Conservation (phyloP, 2,329 filamentous ascomycete species). For the Penicillium palitans region DNA sequence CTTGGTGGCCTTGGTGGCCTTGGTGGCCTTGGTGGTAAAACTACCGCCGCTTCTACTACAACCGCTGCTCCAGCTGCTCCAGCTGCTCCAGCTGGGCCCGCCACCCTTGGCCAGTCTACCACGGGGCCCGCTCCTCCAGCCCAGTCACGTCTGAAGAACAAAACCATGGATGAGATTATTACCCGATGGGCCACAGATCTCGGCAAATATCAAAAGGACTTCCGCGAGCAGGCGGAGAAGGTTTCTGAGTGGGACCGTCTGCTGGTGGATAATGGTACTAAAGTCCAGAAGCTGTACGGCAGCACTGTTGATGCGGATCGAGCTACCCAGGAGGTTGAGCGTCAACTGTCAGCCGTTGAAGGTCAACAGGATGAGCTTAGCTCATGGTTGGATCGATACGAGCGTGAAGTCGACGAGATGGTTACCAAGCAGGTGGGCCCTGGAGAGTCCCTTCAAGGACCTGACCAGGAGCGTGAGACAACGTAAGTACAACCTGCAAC, state of each 20-base stretch:
- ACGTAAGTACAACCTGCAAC: constrained; percentile 58
- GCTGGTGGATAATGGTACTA: constrained; percentile 89
- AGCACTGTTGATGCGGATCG: constrained; percentile 92
- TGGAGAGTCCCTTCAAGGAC: constrained; percentile 74
- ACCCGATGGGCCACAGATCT: constrained; percentile 95
- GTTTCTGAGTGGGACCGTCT: constrained; percentile 90
- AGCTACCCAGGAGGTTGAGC: constrained; percentile 89
- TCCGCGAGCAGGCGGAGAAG: constrained; percentile 83
- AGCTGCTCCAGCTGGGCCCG: constrained; percentile 35
- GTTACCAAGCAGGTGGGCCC: constrained; percentile 76
- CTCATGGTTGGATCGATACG: constrained; percentile 85
- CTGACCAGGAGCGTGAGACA: constrained; percentile 91
- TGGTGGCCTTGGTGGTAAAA: neutral
- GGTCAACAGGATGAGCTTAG: constrained; percentile 89
- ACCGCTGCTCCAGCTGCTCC: constrained; percentile 23
- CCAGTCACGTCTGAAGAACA: constrained; percentile 90
- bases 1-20: neutral
- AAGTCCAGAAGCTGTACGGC: constrained; percentile 89
- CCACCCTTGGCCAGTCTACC: constrained; percentile 68
- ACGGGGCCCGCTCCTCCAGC: constrained; percentile 74
- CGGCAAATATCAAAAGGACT: constrained; percentile 94
- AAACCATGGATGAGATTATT: constrained; percentile 98
- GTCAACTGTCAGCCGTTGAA: constrained; percentile 85
- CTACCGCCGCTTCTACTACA: constrained; percentile 26
- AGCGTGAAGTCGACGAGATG: constrained; percentile 86